Conservation (phyloP, 2,329 filamentous ascomycete species). For the Colletotrichum destructivum region DNA sequence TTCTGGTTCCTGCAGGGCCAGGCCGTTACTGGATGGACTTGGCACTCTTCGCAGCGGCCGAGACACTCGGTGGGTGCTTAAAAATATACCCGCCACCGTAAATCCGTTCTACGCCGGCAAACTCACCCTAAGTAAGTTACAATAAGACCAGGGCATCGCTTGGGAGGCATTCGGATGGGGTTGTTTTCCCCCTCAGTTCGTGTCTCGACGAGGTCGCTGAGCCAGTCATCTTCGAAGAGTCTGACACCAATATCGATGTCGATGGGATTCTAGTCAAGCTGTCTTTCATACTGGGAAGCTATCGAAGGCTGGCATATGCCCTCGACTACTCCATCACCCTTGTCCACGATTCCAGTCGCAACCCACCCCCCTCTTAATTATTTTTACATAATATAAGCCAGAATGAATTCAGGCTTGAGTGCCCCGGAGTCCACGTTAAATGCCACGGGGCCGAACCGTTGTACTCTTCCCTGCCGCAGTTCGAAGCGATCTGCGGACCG, state of each 20-base stretch:
- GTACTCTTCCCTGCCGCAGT: conserved; percentile 45
- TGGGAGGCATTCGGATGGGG: conserved; percentile 48
- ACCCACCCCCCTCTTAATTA: conserved; percentile 31
- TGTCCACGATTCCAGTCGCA: conserved; percentile 46
- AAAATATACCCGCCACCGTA: conserved; percentile 45
- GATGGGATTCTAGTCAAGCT: conserved; percentile 46
- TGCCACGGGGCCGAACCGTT: conserved; percentile 33
- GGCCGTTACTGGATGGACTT: conserved; percentile 48
- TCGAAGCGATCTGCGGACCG: conserved; percentile 43
- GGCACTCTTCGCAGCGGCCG: conserved; percentile 44
- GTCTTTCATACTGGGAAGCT: conserved; percentile 43
- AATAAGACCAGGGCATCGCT: conserved; percentile 45
- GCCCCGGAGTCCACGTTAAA: conserved; percentile 45
- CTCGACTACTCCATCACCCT: conserved; percentile 42
- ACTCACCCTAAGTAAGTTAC: conserved; percentile 43
- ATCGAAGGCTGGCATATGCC: conserved; percentile 43
- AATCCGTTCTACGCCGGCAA: conserved; percentile 46
- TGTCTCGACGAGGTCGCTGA: conserved; percentile 47
- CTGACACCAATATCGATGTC: conserved; percentile 45
- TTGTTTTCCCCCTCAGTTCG: conserved; percentile 46
- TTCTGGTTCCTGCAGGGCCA: conserved; percentile 49
- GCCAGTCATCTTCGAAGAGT: conserved; percentile 47
- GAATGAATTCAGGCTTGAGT: conserved; percentile 42
- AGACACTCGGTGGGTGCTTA: conserved; percentile 44
- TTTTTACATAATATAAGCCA: conserved; percentile 1